phyloP scores from a whole-genome alignment of 345 rosid genomes.

The Rhodamnia rubescens region DNA sequence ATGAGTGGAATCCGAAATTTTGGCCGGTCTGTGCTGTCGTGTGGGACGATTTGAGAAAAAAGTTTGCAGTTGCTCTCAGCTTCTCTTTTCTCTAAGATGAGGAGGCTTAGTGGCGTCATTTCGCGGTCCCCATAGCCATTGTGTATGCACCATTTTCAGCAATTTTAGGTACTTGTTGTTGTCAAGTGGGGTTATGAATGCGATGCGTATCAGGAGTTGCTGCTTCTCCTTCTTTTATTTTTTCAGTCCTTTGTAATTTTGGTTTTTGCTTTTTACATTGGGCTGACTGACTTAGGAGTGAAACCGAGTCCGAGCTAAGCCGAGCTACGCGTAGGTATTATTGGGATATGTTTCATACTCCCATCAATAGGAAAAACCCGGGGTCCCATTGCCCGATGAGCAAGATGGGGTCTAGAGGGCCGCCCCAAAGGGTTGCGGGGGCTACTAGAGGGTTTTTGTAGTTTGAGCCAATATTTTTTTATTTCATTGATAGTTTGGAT shows the following conservation, averaged over 20 bases:
- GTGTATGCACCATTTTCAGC: not conserved
- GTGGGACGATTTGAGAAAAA: not conserved
- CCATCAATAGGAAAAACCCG: too few species aligned
- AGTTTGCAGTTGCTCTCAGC: too few species aligned
- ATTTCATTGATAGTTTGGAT: too few species aligned
- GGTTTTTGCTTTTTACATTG: not conserved
- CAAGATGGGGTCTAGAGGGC: too few species aligned
- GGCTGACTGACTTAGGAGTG: not conserved
- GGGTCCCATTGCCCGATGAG: too few species aligned
- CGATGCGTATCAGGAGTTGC: not conserved
- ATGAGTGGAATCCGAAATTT: not conserved
- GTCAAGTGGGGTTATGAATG: not conserved
- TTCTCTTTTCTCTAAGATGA: not conserved
- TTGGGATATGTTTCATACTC: too few species aligned
- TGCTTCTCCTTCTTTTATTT: not conserved
- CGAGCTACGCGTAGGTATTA: not conserved
- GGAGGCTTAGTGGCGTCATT: not conserved
- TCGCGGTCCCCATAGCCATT: slow-evolving; percentile 1
- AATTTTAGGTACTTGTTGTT: slow-evolving; percentile 1
- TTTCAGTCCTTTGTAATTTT: not conserved
- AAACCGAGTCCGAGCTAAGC: not conserved
- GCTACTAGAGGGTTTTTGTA: too few species aligned
- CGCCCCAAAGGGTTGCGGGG: too few species aligned
- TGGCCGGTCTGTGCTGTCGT: not conserved
- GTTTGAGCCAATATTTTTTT: too few species aligned